Base-by-base conservation (phyloP, 371 early-diverging fungal species). In the Mortierella sp. region DNA sequence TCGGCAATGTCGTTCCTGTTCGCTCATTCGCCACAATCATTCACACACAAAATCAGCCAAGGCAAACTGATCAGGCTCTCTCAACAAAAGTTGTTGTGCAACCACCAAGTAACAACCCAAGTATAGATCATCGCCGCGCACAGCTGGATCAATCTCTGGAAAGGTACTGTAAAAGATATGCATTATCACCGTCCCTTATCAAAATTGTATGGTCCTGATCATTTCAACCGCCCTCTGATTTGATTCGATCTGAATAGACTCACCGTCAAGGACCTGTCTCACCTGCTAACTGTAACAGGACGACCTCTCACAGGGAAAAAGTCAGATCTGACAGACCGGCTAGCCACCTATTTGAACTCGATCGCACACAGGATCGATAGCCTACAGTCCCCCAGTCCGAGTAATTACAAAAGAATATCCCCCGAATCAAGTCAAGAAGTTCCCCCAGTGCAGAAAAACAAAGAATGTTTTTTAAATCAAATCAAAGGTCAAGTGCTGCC, bases 401-500 rank as follows among this genome's bases (percentile, higher is more conserved):
- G 6, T 35, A 3, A 35, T 10, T 35, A 35, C 35, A 35, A 35
- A 35, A 35, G 19, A 45, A 45, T 3, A 15, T 3, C 19, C 6
- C 40, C 40, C 13, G 40, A 13, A 40, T 40, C 9, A 40, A 40
- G 40, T 40, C 13, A 40, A 9, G 40, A 9, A 40, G 40, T 9
- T 40, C 13, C 40, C 6, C 13, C 40, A 9, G 13, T 40, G 6
- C 40, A 40, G 40, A 51, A 23, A 1, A 23, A 3, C 6, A 26
- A 51, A 6, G 51, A 23, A 51, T 4, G 26, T 3, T 35, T 47
- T 0, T 19, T 75, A 12, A 47, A 56, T 8, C 61, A 28, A 54
- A 56, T 79, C 60, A 51, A 64, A 29, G 26, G 63, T 23, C 67
- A 26, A 12, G 34, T 73, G 31, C 31, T 86, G 2, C 85, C 84